Evolutionary conservation across 2,329 filamentous ascomycete genomes (phyloP).

Genomic region (Ceratocystis huliohia): DNA sequence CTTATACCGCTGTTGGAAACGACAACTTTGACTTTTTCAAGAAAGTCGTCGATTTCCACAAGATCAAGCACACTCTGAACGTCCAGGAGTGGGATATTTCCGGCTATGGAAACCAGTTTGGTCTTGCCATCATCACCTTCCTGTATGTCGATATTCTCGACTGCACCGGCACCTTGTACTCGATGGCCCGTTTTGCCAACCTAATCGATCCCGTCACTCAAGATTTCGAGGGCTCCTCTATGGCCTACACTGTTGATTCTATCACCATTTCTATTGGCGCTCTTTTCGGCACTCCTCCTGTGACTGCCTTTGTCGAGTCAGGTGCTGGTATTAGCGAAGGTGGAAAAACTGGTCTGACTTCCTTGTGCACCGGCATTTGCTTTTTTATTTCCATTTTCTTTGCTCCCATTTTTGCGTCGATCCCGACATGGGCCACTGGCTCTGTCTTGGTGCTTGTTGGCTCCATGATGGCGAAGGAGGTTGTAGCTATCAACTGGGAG

Average conservation of each 20-base stretch:
- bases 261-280: conserved; percentile 58
- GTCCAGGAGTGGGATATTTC: conserved; percentile 64
- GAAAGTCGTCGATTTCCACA: conserved; percentile 72
- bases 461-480: conserved; percentile 70
- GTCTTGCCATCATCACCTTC: conserved; percentile 66
- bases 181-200: conserved; percentile 66
- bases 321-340: conserved; percentile 66
- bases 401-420: conserved; percentile 62
- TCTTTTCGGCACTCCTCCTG: conserved; percentile 55
- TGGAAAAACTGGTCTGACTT: conserved; percentile 58
- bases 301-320: conserved; percentile 64
- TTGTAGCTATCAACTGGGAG: conserved; percentile 76
- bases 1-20: conserved; percentile 55
- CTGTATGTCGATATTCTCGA: conserved; percentile 72
- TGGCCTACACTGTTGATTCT: conserved; percentile 65
- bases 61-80: conserved; percentile 54
- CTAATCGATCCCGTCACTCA: conserved; percentile 51
- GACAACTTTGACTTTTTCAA: conserved; percentile 75
- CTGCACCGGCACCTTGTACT: conserved; percentile 63
- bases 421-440: conserved; percentile 69
- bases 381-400: conserved; percentile 64
- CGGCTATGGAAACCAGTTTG: conserved; percentile 61
- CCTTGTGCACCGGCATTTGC: conserved; percentile 54
- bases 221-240: conserved; percentile 76
- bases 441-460: conserved; percentile 80